These are phyloP conservation scores for Neocucurbitaria cava DNA, from an alignment of 2,329 filamentous ascomycete genomes.

Conservation along the genomic window DNA sequence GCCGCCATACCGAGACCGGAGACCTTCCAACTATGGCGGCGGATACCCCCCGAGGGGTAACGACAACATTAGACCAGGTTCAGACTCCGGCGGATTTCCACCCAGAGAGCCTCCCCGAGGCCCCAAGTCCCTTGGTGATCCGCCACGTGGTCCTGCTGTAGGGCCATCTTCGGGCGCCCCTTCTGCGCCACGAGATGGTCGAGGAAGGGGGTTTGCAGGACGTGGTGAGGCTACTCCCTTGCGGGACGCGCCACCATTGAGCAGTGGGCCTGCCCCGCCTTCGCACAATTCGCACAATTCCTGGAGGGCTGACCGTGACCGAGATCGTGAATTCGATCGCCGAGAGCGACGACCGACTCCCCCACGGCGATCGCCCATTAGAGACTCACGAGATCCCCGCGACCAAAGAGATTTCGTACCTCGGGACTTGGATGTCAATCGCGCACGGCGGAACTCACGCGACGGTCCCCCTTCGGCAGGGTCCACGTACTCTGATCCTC, in stretches of 20 bases:
- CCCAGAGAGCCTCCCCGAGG: slow-evolving; percentile 75
- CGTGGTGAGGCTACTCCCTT: slow-evolving; percentile 67
- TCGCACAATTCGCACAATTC: slow-evolving; percentile 55
- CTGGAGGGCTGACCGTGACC: slow-evolving; percentile 60
- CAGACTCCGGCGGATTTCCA: slow-evolving; percentile 38
- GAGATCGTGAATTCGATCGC: slow-evolving; percentile 61
- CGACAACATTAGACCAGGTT: slow-evolving; percentile 37
- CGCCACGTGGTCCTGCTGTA: slow-evolving; percentile 50
- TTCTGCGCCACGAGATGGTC: slow-evolving; percentile 60
- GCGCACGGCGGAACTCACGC: slow-evolving; percentile 71
- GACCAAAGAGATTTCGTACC: slow-evolving; percentile 69
- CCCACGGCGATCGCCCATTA: slow-evolving; percentile 69
- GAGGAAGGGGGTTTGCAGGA: slow-evolving; percentile 66
- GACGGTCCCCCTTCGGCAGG: slow-evolving; percentile 76
- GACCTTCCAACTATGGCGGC: slow-evolving; percentile 69
- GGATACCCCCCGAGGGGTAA: slow-evolving; percentile 60
- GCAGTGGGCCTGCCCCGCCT: slow-evolving; percentile 28
- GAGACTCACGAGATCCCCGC: slow-evolving; percentile 62
- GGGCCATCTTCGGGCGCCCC: slow-evolving; percentile 40
- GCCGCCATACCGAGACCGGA: slow-evolving; percentile 67
- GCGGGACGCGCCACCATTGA: slow-evolving; percentile 63
- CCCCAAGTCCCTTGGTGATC: slow-evolving; percentile 79
- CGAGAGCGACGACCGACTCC: slow-evolving; percentile 68
- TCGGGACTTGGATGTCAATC: slow-evolving; percentile 70
- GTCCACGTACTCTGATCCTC: slow-evolving; percentile 71